Base-by-base conservation (phyloP, 1,139 yeast species). In the Yamadazyma dushanensis region DNA sequence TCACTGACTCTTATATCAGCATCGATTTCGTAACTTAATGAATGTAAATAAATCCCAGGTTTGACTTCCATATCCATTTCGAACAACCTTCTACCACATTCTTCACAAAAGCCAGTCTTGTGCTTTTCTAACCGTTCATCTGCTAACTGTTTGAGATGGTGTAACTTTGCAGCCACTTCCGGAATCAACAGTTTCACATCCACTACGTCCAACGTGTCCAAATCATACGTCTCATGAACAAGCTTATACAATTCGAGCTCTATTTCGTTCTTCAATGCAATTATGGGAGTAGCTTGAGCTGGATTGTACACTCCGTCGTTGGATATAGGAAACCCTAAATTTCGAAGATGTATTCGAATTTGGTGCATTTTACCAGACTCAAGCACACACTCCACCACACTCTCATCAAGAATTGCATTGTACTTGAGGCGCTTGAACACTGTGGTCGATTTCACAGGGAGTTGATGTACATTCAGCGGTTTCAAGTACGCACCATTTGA, bases 361-460 rank as follows among this genome's bases (percentile, higher is more conserved):
- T 85, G 95, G 54, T 85, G 95, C 47, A 85, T 83, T 47, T 84
- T 70, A 0, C 95, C 95, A 0, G 92, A 80, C 7, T 75, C 44
- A 0, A 95, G 95, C 42, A 61, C 66, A 51, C 95, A 84, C 34
- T 64, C 50, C 0, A 85, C 84, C 1, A 85, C 56, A 37, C 83
- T 76, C 37, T 81, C 72, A 46, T 80, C 52, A 9, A 49, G 25
- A 1, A 41, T 35, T 1, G 36, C 18, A 38, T 49, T 48, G 42
- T 66, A 69, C 4, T 26, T 30, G 2, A 67, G 16, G 19, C 56
- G 40, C 29, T 48, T 44, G 40, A 71, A 70, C 2, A 53, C 41
- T 1, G 77, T 70, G 10, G 62, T 51, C 4, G 73, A 61, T 34
- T 59, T 49, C 0, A 50, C 42, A 2, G 68, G 64, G 6, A 67